These are phyloP conservation scores for Acanthamoeba triangularis DNA, from an alignment of 208 protist genomes.

Conservation along the genomic window DNA sequence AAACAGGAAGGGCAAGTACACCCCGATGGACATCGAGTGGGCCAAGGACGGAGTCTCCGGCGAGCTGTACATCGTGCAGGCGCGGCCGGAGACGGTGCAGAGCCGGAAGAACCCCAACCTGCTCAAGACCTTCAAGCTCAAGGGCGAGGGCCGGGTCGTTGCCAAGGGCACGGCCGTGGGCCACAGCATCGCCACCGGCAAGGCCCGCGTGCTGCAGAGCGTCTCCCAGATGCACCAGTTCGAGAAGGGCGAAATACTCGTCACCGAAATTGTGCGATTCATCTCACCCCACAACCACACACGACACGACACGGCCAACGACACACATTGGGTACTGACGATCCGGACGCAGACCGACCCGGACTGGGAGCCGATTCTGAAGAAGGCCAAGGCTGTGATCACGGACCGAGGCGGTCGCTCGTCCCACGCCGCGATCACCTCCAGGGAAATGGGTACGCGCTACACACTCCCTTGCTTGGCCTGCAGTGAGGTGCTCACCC, in stretches of 20 bases:
- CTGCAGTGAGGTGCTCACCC: no score
- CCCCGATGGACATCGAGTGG: slow-evolving; percentile 83
- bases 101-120: neutral
- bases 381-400: slow-evolving; percentile 80
- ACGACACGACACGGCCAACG: no score
- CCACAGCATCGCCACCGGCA: slow-evolving; percentile 58
- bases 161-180: slow-evolving; percentile 68
- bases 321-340: no score
- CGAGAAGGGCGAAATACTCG: slow-evolving; percentile 72
- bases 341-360: slow-evolving; percentile 78
- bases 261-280: slow-evolving; percentile 79
- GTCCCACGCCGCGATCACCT: slow-evolving; percentile 85
- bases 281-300: neutral
- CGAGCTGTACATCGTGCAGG: slow-evolving; percentile 83
- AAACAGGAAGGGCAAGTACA: slow-evolving; percentile 55
- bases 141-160: slow-evolving; percentile 63
- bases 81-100: slow-evolving; percentile 85
- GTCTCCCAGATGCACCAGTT: slow-evolving; percentile 72
- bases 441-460: slow-evolving; percentile 83
- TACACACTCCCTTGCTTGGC: no score
- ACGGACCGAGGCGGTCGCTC: slow-evolving; percentile 81
- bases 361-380: slow-evolving; percentile 84
- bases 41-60: slow-evolving; percentile 61
- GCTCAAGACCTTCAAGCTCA: slow-evolving; percentile 57
- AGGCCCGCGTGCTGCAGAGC: slow-evolving; percentile 34